Conservation (phyloP, 768 basidiomycete species). For the Rhodotorula babjevae region DNA sequence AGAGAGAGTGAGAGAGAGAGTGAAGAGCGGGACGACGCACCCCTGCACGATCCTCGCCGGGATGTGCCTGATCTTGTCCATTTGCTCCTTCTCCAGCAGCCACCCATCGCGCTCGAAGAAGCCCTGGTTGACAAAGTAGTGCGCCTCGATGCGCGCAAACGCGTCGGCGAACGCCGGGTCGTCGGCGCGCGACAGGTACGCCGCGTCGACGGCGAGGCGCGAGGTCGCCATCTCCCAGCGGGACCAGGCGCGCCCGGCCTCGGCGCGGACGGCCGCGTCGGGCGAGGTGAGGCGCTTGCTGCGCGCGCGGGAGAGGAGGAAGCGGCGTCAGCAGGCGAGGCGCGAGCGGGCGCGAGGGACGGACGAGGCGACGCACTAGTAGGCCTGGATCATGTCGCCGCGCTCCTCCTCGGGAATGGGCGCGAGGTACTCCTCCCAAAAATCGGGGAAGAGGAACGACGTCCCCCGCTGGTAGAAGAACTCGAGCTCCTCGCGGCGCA, state of each 20-base stretch:
- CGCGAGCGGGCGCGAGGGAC: constrained; percentile 63
- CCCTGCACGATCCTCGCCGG: constrained; percentile 65
- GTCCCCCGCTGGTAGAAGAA: constrained; percentile 65
- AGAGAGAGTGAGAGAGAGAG: no score
- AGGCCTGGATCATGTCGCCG: constrained; percentile 74
- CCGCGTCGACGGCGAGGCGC: constrained; percentile 65
- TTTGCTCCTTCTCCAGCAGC: constrained; percentile 19
- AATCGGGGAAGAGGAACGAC: constrained; percentile 36
- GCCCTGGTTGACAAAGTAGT: constrained; percentile 75
- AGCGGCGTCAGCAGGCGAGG: constrained; percentile 53
- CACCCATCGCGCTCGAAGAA: constrained; percentile 53
- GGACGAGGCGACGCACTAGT: constrained; percentile 56
- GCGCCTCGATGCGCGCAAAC: constrained; percentile 66
- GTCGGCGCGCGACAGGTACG: constrained; percentile 64
- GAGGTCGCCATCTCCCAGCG: constrained; percentile 68
- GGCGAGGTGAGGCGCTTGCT: constrained; percentile 36
- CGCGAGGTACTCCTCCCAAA: constrained; percentile 75
- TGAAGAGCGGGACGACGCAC: no score
- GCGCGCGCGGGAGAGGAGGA: constrained; percentile 62
- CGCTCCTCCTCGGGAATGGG: constrained; percentile 76
- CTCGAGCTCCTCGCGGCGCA: constrained; percentile 59
- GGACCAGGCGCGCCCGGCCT: constrained; percentile 34
- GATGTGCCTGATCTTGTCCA: constrained; percentile 68
- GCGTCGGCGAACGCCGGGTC: constrained; percentile 56
- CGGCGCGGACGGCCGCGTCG: constrained; percentile 30